These are phyloP conservation scores for Cyclocybe cylindracea DNA, from an alignment of 768 basidiomycete species.

Conservation along the genomic window DNA sequence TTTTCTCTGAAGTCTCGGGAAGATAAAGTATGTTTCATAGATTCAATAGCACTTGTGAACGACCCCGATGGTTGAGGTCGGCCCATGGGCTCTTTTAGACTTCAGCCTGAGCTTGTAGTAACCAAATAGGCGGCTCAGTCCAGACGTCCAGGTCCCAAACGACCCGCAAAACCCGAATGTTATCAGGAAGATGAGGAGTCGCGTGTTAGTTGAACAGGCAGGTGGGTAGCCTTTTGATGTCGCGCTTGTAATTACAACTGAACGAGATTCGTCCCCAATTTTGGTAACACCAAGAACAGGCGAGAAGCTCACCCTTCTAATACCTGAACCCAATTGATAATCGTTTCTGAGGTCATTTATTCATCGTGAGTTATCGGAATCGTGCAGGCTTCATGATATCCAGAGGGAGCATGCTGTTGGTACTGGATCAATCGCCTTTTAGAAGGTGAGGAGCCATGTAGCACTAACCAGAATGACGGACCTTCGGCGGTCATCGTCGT, in stretches of 20 bases:
- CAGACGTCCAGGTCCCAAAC: slow-evolving; percentile 37
- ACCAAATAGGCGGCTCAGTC: slow-evolving; percentile 35
- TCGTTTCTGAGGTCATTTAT: slow-evolving; percentile 24
- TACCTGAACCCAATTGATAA: slow-evolving; percentile 18
- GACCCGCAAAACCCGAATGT: neutral
- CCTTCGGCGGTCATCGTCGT: slow-evolving; percentile 34
- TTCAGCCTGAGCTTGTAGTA: slow-evolving; percentile 20
- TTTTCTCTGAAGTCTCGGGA: no score
- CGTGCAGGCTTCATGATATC: slow-evolving; percentile 33
- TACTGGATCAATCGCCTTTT: no score
- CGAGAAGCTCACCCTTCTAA: no score
- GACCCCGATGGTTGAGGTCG: slow-evolving; percentile 21
- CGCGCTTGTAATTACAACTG: neutral
- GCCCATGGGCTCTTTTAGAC: slow-evolving; percentile 26
- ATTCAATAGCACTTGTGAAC: slow-evolving; percentile 25
- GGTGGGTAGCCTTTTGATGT: no score
- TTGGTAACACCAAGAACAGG: slow-evolving; percentile 11
- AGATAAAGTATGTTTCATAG: slow-evolving; percentile 24
- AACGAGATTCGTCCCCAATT: no score
- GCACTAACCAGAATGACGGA: slow-evolving; percentile 37
- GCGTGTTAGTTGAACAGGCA: neutral
- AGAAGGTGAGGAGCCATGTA: slow-evolving; percentile 39
- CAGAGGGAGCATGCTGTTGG: no score
- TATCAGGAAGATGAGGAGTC: no score
- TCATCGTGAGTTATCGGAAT: slow-evolving; percentile 19